Conservation (phyloP, 306 rosid genomes). For the Pyrus communis region DNA sequence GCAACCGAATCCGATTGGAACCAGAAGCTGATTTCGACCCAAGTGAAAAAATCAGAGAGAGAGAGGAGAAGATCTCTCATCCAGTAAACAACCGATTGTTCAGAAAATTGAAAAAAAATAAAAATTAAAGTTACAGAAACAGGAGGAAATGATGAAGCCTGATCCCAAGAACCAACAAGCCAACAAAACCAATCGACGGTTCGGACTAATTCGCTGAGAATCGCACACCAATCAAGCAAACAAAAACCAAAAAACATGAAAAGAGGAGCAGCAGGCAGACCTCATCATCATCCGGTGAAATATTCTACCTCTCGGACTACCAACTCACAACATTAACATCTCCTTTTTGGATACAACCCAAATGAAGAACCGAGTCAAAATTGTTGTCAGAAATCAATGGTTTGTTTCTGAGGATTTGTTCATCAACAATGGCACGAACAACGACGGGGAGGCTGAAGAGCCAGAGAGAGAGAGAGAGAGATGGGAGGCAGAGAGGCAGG, state of each 20-base stretch:
- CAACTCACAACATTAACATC: not conserved
- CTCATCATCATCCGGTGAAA: conserved; percentile 18
- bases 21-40: conserved; percentile 8
- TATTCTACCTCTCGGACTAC: not conserved
- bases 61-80: conserved; percentile 6
- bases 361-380: not conserved
- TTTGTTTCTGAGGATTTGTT: not conserved
- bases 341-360: not conserved
- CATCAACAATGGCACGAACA: not conserved
- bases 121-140: not conserved
- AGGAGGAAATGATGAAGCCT: not conserved
- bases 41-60: not conserved
- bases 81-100: not conserved
- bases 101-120: not conserved
- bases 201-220: not conserved
- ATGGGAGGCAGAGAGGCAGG: not conserved
- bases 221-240: not conserved
- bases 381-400: not conserved
- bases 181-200: not conserved
- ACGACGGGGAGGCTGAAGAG: not conserved
- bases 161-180: conserved; percentile 14
- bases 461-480: not conserved
- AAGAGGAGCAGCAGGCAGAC: conserved; percentile 15
- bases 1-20: not conserved
- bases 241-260: conserved; percentile 1